Evolutionary conservation across 2,329 filamentous ascomycete species (phyloP).

Genomic region (Lachnellula arida): DNA sequence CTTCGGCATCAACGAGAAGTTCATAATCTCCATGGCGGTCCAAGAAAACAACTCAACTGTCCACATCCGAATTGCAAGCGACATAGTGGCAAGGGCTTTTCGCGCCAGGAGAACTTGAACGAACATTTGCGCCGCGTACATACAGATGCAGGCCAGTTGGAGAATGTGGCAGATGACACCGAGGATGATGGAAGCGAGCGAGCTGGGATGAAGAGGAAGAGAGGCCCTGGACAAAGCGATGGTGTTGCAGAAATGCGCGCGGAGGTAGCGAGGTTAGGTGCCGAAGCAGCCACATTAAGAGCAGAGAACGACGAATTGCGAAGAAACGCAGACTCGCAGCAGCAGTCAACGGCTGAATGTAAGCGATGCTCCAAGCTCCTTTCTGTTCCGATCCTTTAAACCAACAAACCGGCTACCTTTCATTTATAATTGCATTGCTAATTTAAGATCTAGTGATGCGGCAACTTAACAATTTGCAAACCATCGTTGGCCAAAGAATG

Average conservation of each 20-base stretch:
- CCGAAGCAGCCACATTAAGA: conserved; percentile 63
- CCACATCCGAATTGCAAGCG: conserved; percentile 85
- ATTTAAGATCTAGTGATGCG: conserved; percentile 12
- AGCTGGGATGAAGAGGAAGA: conserved; percentile 40
- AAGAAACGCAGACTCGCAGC: conserved; percentile 45
- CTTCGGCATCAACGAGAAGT: conserved; percentile 90
- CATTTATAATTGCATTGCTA: background rate
- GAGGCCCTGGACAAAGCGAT: conserved; percentile 39
- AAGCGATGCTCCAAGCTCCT: background rate
- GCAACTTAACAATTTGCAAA: conserved; percentile 21
- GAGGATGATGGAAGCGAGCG: conserved; percentile 42
- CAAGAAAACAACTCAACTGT: conserved; percentile 82
- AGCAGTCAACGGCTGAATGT: conserved; percentile 15
- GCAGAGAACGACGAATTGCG: conserved; percentile 58
- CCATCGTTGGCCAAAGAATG: conserved; percentile 16
- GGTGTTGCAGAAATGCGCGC: conserved; percentile 44
- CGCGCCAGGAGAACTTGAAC: conserved; percentile 87
- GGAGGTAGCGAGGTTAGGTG: conserved; percentile 59
- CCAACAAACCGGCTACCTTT: background rate
- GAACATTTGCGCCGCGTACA: conserved; percentile 93
- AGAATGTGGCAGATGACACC: conserved; percentile 37
- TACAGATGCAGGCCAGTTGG: conserved; percentile 40
- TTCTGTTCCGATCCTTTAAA: background rate
- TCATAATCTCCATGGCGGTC: conserved; percentile 67
- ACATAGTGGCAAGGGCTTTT: conserved; percentile 83